phyloP scores from a whole-genome alignment of 176 grass and related monocot species.

The Canna indica region DNA sequence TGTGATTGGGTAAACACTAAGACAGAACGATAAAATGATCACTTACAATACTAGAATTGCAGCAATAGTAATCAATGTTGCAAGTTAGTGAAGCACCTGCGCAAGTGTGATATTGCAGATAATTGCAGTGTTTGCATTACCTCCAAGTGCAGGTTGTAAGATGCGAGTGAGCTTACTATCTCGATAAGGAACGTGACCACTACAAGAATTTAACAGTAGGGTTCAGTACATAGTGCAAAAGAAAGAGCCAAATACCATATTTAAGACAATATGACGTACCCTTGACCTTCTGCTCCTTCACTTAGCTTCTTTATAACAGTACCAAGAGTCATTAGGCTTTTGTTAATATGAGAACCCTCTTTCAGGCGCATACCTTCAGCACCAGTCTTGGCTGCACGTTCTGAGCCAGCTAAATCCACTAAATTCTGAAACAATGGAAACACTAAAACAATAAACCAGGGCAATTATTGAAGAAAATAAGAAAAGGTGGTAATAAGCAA shows the following conservation, averaged over 20 bases:
- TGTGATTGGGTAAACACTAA: not conserved
- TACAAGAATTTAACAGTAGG: constrained; percentile 22
- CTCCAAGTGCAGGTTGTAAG: constrained; percentile 80
- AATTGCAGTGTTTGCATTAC: constrained; percentile 91
- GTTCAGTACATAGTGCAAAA: not conserved
- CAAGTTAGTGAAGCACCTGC: constrained; percentile 34
- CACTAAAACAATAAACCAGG: constrained; percentile 7
- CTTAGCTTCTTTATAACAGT: constrained; percentile 94
- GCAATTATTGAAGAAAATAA: constrained; percentile 3
- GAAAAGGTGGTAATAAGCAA: constrained; percentile 4
- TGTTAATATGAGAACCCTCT: constrained; percentile 98
- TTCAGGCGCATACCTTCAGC: constrained; percentile 89
- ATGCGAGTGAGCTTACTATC: constrained; percentile 94
- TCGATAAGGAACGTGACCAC: constrained; percentile 84
- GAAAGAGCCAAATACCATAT: not conserved
- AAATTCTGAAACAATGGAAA: constrained; percentile 55
- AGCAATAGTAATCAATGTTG: not conserved
- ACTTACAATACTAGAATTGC: not conserved
- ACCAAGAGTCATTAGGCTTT: constrained; percentile 85
- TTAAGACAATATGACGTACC: constrained; percentile 32
- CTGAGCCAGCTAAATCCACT: constrained; percentile 93
- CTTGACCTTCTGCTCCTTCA: constrained; percentile 76
- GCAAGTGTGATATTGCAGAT: constrained; percentile 97
- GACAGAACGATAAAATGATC: not conserved
- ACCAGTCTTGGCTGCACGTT: constrained; percentile 90